These are phyloP conservation scores for Hysterangium stoloniferum DNA, from an alignment of 768 basidiomycete species.

Conservation along the genomic window DNA sequence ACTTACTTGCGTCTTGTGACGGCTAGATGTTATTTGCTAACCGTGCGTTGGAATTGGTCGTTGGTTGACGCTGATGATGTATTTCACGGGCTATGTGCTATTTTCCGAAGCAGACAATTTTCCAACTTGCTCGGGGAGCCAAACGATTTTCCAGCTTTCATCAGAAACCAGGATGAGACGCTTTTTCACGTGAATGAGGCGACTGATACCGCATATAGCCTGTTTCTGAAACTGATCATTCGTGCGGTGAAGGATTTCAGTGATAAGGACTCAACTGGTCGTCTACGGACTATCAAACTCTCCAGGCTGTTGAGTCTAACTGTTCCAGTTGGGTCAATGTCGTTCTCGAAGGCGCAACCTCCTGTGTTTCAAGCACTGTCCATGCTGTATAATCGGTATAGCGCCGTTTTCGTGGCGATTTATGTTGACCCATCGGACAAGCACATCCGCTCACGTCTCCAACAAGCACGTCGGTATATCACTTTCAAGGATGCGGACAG, in stretches of 20 bases:
- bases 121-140: constrained; percentile 56
- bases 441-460: constrained; percentile 44
- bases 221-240: constrained; percentile 78
- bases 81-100: constrained; percentile 56
- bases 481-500: constrained; percentile 58
- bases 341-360: constrained; percentile 47
- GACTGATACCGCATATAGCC: constrained; percentile 64
- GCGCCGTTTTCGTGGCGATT: constrained; percentile 60
- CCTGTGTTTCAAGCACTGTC: constrained; percentile 53
- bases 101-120: constrained; percentile 74
- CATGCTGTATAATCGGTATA: constrained; percentile 76
- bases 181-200: constrained; percentile 43
- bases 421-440: constrained; percentile 51
- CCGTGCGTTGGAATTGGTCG: constrained; percentile 70
- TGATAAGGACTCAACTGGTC: constrained; percentile 23
- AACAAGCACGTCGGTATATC: constrained; percentile 61
- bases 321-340: constrained; percentile 62
- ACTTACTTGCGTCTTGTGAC: constrained; percentile 62
- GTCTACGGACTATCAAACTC: constrained; percentile 33
- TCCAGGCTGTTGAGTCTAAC: constrained; percentile 67
- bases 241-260: constrained; percentile 39
- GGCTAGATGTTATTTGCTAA: constrained; percentile 66
- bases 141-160: constrained; percentile 65
- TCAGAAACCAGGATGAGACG: constrained; percentile 45
- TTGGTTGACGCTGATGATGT: constrained; percentile 48